Base-by-base conservation (phyloP, 1,139 yeast genomes). In the Kodamaea derodonti region DNA sequence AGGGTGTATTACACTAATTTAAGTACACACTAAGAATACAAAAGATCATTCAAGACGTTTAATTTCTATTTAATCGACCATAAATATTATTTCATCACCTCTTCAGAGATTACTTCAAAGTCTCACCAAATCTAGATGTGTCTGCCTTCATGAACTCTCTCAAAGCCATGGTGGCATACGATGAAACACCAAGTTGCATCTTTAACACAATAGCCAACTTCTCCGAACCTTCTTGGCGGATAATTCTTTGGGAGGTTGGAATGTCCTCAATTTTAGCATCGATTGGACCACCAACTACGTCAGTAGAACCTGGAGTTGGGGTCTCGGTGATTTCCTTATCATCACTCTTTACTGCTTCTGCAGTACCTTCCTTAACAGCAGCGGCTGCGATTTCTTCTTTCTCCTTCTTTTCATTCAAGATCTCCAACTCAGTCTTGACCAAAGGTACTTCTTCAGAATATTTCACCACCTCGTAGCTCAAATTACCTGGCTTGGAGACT, bases 141-240 rank as follows among this genome's bases (percentile, higher is more conserved):
- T 86, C 95, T 17, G 79, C 68, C 56, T 83, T 84, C 95, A 86
- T 84, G 36, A 84, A 77, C 55, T 92, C 98, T 51, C 98, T 74
- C 36, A 94, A 65, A 0, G 97, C 95, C 98, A 94, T 94, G 0
- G 99, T 94, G 2, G 99, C 99, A 58, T 94, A 94, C 4, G 95
- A 82, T 31, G 97, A 84, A 6, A 85, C 80, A 2, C 88, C 94
- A 39, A 94, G 69, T 54, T 81, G 84, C 72, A 94, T 71, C 47
- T 74, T 80, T 41, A 94, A 60, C 9, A 90, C 71, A 9, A 90
- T 80, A 0, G 96, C 97, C 2, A 71, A 65, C 41, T 75, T 80
- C 2, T 41, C 58, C 9, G 54, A 49, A 10, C 70, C 74, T 22
- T 63, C 67, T 11, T 31, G 39, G 9, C 27, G 27, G 23, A 60